These are phyloP conservation scores for Dioszegia crocea DNA, from an alignment of 768 basidiomycete genomes.

Conservation along the genomic window DNA sequence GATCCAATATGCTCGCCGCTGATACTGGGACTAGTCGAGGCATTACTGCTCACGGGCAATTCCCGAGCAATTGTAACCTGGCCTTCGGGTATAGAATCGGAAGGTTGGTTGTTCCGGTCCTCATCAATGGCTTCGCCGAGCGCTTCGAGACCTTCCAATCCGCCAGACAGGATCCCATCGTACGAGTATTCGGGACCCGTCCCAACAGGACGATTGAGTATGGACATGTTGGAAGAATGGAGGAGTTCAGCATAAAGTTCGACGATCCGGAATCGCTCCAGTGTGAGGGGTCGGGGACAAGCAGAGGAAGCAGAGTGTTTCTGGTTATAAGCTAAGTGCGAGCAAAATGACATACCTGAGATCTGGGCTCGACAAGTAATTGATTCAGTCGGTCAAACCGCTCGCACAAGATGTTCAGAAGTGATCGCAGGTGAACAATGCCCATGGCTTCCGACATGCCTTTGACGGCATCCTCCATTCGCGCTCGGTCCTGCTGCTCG, in stretches of 20 bases:
- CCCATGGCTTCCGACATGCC: conserved; percentile 44
- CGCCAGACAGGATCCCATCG: conserved; percentile 82
- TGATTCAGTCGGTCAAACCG: conserved; percentile 65
- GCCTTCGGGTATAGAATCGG: conserved; percentile 61
- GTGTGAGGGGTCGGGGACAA: conserved; percentile 71
- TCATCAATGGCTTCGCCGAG: conserved; percentile 73
- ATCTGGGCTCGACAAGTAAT: conserved; percentile 68
- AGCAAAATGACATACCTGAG: conserved; percentile 59
- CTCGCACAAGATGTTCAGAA: conserved; percentile 70
- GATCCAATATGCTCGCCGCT: conserved; percentile 28
- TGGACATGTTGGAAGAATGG: conserved; percentile 96
- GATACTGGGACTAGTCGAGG: conserved; percentile 43
- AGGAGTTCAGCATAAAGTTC: conserved; percentile 94
- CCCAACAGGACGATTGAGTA: conserved; percentile 75
- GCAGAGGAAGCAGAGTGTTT: conserved; percentile 51
- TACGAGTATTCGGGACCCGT: conserved; percentile 70
- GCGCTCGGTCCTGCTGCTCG: conserved; percentile 35
- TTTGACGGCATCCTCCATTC: conserved; percentile 42
- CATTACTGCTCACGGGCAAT: conserved; percentile 49
- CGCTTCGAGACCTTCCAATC: conserved; percentile 75
- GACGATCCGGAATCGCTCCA: conserved; percentile 92
- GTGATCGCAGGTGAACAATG: conserved; percentile 78
- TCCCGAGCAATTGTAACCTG: conserved; percentile 58
- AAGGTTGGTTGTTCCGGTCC: conserved; percentile 63
- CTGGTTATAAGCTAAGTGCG: conserved; percentile 14